Percentiles rank a stretch among this genome's conserved stretches.
Conservation (phyloP, 306 rosid genomes). For the Rosa rugosa region DNA sequence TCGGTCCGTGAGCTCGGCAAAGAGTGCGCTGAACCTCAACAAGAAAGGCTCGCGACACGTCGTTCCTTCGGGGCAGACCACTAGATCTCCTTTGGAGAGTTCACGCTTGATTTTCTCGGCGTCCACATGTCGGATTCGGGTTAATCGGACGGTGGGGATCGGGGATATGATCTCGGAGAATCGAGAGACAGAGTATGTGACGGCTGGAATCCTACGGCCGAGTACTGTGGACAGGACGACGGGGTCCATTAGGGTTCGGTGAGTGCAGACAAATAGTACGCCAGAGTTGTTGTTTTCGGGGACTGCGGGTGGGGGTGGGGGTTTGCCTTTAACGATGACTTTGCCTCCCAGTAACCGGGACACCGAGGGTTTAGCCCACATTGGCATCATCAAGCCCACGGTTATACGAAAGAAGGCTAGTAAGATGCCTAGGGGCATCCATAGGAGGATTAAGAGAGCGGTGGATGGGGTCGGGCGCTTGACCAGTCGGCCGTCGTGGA, state of each 20-base stretch:
- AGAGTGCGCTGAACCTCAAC: slow-evolving; percentile 69
- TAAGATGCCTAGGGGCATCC: slow-evolving; percentile 90
- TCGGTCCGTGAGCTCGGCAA: slow-evolving; percentile 78
- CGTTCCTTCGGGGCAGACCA: slow-evolving; percentile 93
- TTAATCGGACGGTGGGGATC: slow-evolving; percentile 74
- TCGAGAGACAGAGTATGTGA: slow-evolving; percentile 86
- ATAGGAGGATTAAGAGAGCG: slow-evolving; percentile 67
- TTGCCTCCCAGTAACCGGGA: slow-evolving; percentile 57
- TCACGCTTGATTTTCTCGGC: slow-evolving; percentile 61
- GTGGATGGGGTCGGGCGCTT: slow-evolving; percentile 74
- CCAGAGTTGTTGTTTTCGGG: slow-evolving; percentile 41
- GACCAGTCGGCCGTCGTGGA: slow-evolving; percentile 96
- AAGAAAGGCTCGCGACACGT: slow-evolving; percentile 97
- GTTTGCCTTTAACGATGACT: slow-evolving; percentile 67
- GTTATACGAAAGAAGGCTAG: slow-evolving; percentile 57
- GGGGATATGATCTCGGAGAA: slow-evolving; percentile 80
- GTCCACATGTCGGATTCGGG: slow-evolving; percentile 62
- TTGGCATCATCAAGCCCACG: slow-evolving; percentile 53
- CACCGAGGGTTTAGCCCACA: slow-evolving; percentile 45
- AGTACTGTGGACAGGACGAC: slow-evolving; percentile 74
- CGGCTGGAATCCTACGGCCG: slow-evolving; percentile 66
- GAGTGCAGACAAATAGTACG: slow-evolving; percentile 89
- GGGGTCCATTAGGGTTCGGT: slow-evolving; percentile 92
- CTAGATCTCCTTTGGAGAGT: slow-evolving; percentile 68
- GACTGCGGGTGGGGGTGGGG: slow-evolving; percentile 45